phyloP scores from a whole-genome alignment of 2,329 filamentous ascomycete genomes.

The Trichophyton mentagrophytes region DNA sequence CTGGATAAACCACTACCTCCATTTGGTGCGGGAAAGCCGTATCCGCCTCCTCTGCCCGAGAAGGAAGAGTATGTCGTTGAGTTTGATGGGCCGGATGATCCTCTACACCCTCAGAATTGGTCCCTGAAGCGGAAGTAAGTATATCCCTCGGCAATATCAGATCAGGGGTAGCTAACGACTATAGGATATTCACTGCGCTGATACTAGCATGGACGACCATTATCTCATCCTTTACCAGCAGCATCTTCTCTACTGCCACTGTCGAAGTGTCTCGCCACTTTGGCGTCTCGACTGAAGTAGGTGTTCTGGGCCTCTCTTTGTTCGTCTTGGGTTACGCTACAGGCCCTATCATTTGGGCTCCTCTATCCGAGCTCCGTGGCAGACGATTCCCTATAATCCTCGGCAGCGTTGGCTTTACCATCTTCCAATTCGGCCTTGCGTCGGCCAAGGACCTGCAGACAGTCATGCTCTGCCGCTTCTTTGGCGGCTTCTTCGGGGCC shows the following conservation, averaged over 20 bases:
- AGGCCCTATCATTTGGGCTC: slow-evolving; percentile 40
- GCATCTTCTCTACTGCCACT: slow-evolving; percentile 60
- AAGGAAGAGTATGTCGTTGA: slow-evolving; percentile 51
- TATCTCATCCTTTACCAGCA: slow-evolving; percentile 42
- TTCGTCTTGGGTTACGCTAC: slow-evolving; percentile 38
- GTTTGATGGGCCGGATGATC: slow-evolving; percentile 73
- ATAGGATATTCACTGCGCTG: slow-evolving; percentile 11
- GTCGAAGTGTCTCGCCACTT: slow-evolving; percentile 45
- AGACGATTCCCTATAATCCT: slow-evolving; percentile 38
- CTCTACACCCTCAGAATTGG: slow-evolving; percentile 82
- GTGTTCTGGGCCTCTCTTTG: slow-evolving; percentile 28
- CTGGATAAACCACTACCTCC: slow-evolving; percentile 26
- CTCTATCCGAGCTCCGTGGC: slow-evolving; percentile 41
- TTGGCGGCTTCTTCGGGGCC: slow-evolving; percentile 41
- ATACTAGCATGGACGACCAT: slow-evolving; percentile 39
- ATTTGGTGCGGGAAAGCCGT: slow-evolving; percentile 44
- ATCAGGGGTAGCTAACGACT: background rate
- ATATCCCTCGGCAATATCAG: no score
- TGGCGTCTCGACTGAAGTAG: slow-evolving; percentile 38
- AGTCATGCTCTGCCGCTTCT: slow-evolving; percentile 41
- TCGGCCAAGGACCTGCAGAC: slow-evolving; percentile 42
- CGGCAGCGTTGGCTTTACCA: slow-evolving; percentile 38
- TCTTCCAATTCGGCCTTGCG: slow-evolving; percentile 40
- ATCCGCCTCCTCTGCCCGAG: slow-evolving; percentile 43
- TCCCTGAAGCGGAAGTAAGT: slow-evolving; percentile 60